Percentiles rank a stretch among this genome's conserved stretches.
phyloP scores from a whole-genome alignment of 2,329 filamentous ascomycete genomes.

The Diaporthe australafricana region DNA sequence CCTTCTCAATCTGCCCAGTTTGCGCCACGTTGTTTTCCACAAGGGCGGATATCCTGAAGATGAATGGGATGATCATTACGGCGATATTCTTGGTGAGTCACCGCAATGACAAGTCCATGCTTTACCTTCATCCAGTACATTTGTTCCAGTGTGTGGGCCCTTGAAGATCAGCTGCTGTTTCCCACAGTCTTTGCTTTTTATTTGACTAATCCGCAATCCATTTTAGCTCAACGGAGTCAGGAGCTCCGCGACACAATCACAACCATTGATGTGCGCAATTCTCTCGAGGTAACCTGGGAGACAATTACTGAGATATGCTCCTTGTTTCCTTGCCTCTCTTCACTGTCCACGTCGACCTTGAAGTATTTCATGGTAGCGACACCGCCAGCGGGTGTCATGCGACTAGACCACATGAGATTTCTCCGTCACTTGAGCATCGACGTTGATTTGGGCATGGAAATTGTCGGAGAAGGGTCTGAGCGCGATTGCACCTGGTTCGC shows the following conservation, averaged over 20 bases:
- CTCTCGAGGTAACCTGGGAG: background rate
- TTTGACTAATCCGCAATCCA: too few species aligned
- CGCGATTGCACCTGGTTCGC: background rate
- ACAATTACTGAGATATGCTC: background rate
- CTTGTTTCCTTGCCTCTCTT: background rate
- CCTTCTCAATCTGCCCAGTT: background rate
- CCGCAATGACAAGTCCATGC: too few species aligned
- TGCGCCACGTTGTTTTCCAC: background rate
- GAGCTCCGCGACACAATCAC: background rate
- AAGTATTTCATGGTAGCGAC: background rate
- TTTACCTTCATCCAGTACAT: too few species aligned
- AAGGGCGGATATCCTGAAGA: background rate
- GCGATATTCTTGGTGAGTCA: too few species aligned
- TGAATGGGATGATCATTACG: background rate
- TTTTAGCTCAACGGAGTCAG: too few species aligned
- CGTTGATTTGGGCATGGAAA: background rate
- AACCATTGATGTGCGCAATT: background rate
- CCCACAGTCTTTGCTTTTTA: too few species aligned
- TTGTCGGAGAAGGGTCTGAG: too few species aligned
- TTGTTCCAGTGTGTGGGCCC: too few species aligned
- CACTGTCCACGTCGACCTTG: background rate
- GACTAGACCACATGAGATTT: background rate
- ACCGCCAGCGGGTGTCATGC: background rate
- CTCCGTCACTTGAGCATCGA: background rate
- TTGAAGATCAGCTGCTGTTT: too few species aligned